Base-by-base conservation (phyloP, 352 stramenopile species). In the Pythium angustatum region DNA sequence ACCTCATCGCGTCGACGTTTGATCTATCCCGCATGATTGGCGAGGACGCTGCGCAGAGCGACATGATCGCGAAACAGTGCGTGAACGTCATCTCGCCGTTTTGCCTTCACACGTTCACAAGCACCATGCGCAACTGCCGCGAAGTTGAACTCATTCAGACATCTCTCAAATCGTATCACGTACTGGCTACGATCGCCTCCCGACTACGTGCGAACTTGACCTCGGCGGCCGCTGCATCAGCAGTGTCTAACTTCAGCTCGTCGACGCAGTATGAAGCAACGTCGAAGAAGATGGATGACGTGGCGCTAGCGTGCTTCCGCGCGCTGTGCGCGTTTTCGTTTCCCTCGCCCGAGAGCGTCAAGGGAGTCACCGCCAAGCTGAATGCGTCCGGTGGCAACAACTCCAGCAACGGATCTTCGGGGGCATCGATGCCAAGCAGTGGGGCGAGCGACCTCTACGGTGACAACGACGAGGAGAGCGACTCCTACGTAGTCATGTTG, bases 161-260 rank as follows among this genome's bases (percentile, higher is more conserved):
- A 65, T 87, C 83, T 17, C 73, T 96, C 31, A 94, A 94, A 53
- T 86, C 83, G n/a, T 92, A 92, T 22, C 87, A 96, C 61, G 76
- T 93, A 11, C 50, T 96, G 12, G 81, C 87, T 3, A 92, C 82
- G 10, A 86, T 87, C 24, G 85, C 86, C 8, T 93, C 87, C 5
- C 71, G 79, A 3, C 62, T 93, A 31, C 81, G 87, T 36, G 63
- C 75, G 1, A 89, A 88, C 17, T 74, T 92, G 48, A 48, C 45
- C 6, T n/a, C 52, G 2, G 26, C 50, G 19, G 30, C 53, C 2
- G 34, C 15, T 30, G 26, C 33, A 21, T 28, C 54, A 0, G 43
- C 53, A 9, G 12, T 28, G 5, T 40, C 62, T 17, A 59, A 58
- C 24, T 53, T 48, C n/a, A 58, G 76, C 36, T 59, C 56, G 3